phyloP scores from a whole-genome alignment of 768 basidiomycete genomes.

The Phlebiopsis flavidoalba region DNA sequence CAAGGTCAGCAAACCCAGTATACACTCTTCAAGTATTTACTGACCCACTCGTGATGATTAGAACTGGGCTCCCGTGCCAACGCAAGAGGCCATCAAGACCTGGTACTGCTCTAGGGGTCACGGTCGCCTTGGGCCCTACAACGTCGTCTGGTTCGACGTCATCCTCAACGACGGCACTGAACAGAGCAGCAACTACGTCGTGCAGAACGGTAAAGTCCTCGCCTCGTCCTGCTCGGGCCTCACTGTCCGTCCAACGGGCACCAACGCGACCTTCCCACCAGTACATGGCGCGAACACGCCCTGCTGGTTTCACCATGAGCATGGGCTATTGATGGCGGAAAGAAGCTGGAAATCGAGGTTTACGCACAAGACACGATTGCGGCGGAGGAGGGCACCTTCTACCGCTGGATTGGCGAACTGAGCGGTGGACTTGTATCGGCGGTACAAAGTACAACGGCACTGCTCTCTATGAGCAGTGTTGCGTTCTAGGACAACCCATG shows the following conservation, averaged over 20 bases:
- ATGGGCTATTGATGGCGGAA: background rate
- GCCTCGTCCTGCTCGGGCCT: constrained; percentile 1
- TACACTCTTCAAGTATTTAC: background rate
- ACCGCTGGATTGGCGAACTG: constrained; percentile 8
- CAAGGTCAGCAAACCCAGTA: background rate
- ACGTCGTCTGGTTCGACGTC: constrained; percentile 12
- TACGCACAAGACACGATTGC: background rate
- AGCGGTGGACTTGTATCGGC: constrained; percentile 1
- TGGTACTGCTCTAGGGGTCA: constrained; percentile 16
- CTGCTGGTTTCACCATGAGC: constrained; percentile 5
- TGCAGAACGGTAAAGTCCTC: constrained; percentile 3
- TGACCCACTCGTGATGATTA: background rate
- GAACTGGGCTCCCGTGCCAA: constrained; percentile 9
- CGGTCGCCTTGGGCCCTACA: constrained; percentile 8
- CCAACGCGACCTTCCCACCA: constrained; percentile 2
- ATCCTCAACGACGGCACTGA: constrained; percentile 7
- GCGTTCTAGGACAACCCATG: background rate
- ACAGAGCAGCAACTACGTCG: constrained; percentile 8
- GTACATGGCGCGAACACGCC: background rate
- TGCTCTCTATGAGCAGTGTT: constrained; percentile 8
- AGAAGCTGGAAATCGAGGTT: background rate
- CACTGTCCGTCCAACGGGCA: constrained; percentile 4
- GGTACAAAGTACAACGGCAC: background rate
- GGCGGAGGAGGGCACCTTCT: background rate
- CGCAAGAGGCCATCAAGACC: background rate